These are phyloP conservation scores for Kwoniella dendrophila DNA, from an alignment of 768 basidiomycete genomes.

Conservation along the genomic window DNA sequence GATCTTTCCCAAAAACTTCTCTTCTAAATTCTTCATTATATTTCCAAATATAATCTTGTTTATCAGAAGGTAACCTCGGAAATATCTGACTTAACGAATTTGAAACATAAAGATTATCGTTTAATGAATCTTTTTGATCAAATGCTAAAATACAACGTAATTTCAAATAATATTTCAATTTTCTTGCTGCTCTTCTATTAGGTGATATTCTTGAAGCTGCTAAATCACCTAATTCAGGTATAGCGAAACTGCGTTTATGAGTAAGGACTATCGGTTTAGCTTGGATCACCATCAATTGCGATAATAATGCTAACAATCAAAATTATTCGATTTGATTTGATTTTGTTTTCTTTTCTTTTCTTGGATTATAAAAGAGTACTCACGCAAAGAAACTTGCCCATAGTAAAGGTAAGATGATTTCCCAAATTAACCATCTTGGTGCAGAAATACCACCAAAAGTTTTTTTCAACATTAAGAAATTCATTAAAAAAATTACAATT, in stretches of 20 bases:
- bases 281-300: no score
- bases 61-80: not conserved
- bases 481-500: not conserved
- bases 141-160: not conserved
- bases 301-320: no score
- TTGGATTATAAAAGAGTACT: no score
- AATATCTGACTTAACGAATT: not conserved
- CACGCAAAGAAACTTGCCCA: not conserved
- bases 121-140: no score
- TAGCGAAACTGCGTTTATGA: no score
- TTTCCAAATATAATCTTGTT: not conserved
- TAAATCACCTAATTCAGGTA: no score
- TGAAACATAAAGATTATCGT: not conserved
- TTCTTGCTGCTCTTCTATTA: not conserved
- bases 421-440: not conserved
- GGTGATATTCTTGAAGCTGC: not conserved
- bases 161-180: not conserved
- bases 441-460: not conserved
- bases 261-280: no score
- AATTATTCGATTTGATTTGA: no score
- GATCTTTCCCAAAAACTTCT: conserved; percentile 6
- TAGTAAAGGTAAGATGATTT: not conserved
- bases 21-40: not conserved
- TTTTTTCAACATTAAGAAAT: not conserved
- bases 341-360: no score